These are phyloP conservation scores for Fraxinus dipetala DNA, from an alignment of 305 asterid species.

Conservation along the genomic window DNA sequence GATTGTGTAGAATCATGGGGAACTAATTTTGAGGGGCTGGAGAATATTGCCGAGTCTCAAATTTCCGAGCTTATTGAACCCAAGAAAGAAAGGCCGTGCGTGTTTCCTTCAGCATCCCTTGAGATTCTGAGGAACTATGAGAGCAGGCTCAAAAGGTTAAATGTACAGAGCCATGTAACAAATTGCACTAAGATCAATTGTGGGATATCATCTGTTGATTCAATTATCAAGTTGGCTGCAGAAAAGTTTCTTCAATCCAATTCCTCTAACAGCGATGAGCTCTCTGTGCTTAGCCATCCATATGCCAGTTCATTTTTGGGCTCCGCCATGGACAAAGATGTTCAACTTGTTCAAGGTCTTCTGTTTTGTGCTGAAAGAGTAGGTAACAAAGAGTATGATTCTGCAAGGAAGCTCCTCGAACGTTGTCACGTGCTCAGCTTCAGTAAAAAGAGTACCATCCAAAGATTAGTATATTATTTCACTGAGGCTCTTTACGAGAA, in stretches of 20 bases:
- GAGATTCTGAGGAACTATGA: neutral
- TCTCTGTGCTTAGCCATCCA: conserved; percentile 19
- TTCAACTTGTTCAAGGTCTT: conserved; percentile 33
- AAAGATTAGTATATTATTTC: conserved; percentile 49
- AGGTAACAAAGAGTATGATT: conserved; percentile 26
- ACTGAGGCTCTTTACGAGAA: conserved; percentile 52
- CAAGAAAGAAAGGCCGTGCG: neutral
- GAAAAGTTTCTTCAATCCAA: conserved; percentile 28
- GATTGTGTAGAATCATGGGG: neutral
- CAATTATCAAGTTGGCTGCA: conserved; percentile 28
- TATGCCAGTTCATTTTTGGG: conserved; percentile 20
- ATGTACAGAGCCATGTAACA: neutral
- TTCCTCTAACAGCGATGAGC: conserved; percentile 5
- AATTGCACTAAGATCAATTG: neutral
- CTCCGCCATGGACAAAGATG: conserved; percentile 9
- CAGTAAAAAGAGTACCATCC: conserved; percentile 17
- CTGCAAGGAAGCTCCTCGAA: conserved; percentile 26
- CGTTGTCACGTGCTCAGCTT: conserved; percentile 26
- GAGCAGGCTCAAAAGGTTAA: conserved; percentile 4
- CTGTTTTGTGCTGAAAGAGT: conserved; percentile 39
- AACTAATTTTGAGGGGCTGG: neutral
- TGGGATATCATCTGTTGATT: conserved; percentile 15
- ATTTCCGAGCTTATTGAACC: neutral
- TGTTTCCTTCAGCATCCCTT: conserved; percentile 16
- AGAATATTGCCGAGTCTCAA: neutral